Evolutionary conservation across 2,329 filamentous ascomycete species (phyloP), one percentile per base, ranked within the genome.

Genomic region (Epichloe scottii): DNA sequence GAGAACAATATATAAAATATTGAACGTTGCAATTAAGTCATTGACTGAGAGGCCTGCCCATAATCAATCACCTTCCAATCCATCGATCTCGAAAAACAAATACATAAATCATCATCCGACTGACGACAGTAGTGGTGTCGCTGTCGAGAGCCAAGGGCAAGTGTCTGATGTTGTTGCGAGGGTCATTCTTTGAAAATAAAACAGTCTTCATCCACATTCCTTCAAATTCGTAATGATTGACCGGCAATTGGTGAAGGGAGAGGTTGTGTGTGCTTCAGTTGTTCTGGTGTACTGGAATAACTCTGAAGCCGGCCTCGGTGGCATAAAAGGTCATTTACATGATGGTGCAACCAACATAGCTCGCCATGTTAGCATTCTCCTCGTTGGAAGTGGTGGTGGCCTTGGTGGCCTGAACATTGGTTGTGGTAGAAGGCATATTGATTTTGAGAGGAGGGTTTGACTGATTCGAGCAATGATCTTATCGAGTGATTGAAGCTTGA

Each of bases 371-470:
- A 11, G 30, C 17, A 8, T 33, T 41, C 17, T 49, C 30, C 5
- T 49, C 15, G 5, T 26, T 10, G 15, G 23, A 64, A 55, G 41
- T 57, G 59, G 52, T 4, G n/a, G 34, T 47, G 43, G n/a, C 17
- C 50, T 53, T 53, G 50, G 56, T 55, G 54, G 54, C 57, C 55
- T 55, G 58, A 52, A 55, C 55, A 49, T 59, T 62, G 49, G 51
- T 50, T 34, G 40, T 26, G 60, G 55, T 58, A 53, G 62, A 60
- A 60, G 62, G 59, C 63, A 66, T 66, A 51, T 58, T 65, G 55
- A 49, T 17, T 30, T 35, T 30, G 33, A 41, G 19, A 49, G 48
- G 43, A 10, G 21, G 35, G 12, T 4, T 38, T 46, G 51, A 46
- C 14, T 21, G 33, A 30, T 43, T 35, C 12, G 19, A 6, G 40